These are phyloP conservation scores for Aspergillus amoenus DNA, from an alignment of 2,329 filamentous ascomycete species.

Conservation along the genomic window DNA sequence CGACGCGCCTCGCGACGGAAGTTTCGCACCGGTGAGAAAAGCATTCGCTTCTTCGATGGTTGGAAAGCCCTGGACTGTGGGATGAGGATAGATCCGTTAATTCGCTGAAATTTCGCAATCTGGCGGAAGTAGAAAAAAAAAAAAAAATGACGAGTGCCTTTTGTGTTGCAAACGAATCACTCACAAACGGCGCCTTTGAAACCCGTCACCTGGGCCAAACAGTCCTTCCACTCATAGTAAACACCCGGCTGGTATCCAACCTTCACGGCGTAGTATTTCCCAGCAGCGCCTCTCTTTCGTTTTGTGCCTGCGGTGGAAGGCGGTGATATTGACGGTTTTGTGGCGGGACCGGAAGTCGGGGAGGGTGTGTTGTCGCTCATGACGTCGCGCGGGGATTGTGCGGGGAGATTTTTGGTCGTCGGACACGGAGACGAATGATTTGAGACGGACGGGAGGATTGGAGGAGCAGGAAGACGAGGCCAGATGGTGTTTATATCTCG, in stretches of 20 bases:
- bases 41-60: conserved; percentile 73
- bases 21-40: conserved; percentile 66
- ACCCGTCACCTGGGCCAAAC: conserved; percentile 60
- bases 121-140: too few species aligned
- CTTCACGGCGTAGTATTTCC: conserved; percentile 65
- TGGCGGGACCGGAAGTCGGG: conserved; percentile 32
- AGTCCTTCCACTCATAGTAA: conserved; percentile 64
- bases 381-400: conserved; percentile 6
- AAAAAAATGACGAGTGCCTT: too few species aligned
- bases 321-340: conserved; percentile 27
- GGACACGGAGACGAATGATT: neutral
- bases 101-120: neutral
- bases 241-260: conserved; percentile 61
- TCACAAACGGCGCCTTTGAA: conserved; percentile 68
- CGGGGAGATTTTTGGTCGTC: neutral
- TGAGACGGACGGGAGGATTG: neutral
- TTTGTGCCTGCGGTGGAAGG: conserved; percentile 50
- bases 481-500: neutral
- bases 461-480: conserved; percentile 12
- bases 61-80: conserved; percentile 74
- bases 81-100: neutral
- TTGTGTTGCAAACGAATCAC: conserved; percentile 34
- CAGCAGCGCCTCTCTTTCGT: conserved; percentile 52
- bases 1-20: conserved; percentile 35
- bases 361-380: conserved; percentile 38